Evolutionary conservation across 2,329 filamentous ascomycete species (phyloP).

Genomic region (Aspergillus carbonarius): DNA sequence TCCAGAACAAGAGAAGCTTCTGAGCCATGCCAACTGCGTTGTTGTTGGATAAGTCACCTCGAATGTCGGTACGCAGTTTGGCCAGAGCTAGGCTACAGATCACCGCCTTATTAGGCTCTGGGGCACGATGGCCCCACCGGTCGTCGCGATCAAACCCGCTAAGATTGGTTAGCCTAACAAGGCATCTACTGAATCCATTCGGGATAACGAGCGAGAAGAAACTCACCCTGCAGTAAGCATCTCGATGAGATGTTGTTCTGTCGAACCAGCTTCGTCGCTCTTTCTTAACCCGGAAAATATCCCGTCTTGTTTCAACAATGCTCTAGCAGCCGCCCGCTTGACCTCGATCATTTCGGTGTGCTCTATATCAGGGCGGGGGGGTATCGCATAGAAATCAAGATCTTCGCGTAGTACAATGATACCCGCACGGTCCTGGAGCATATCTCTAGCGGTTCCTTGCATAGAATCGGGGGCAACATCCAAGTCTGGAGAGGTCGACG

Average conservation of each 20-base stretch:
- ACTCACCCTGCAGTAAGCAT: constrained; percentile 97
- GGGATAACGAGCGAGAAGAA: not conserved
- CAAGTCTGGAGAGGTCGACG: constrained; percentile 58
- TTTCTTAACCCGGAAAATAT: constrained; percentile 95
- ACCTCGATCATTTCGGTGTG: constrained; percentile 92
- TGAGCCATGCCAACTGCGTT: constrained; percentile 95
- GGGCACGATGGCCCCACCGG: constrained; percentile 92
- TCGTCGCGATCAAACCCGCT: constrained; percentile 98
- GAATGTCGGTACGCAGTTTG: constrained; percentile 86
- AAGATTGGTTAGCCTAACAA: constrained; percentile 17
- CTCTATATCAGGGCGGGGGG: constrained; percentile 77
- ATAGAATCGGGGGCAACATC: constrained; percentile 71
- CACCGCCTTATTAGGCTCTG: constrained; percentile 96
- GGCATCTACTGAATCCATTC: not conserved
- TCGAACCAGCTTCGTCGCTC: constrained; percentile 93
- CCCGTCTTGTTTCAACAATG: constrained; percentile 83
- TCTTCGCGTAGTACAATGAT: constrained; percentile 97
- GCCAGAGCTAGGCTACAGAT: constrained; percentile 95
- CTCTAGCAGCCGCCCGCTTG: constrained; percentile 84
- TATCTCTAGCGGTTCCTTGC: constrained; percentile 67
- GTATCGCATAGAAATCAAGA: constrained; percentile 95
- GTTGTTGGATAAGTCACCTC: constrained; percentile 69
- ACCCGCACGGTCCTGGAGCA: constrained; percentile 83
- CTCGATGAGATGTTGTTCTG: constrained; percentile 96
- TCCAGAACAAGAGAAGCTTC: constrained; percentile 95